phyloP scores from a whole-genome alignment of 192 early-diverging fungal species.

The Haplosporangium gracile region DNA sequence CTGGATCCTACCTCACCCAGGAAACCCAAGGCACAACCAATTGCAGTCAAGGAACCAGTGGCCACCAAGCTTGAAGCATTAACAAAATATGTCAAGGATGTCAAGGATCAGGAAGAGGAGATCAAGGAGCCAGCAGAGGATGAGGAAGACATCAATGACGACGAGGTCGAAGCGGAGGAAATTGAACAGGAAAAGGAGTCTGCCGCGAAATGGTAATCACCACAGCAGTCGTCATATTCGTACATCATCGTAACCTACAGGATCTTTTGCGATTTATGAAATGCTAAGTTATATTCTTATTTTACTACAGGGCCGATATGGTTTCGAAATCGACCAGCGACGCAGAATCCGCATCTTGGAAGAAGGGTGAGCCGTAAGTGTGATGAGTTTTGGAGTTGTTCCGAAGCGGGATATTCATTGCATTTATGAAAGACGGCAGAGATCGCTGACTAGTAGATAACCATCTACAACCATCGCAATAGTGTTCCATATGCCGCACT shows the following conservation, averaged over 20 bases:
- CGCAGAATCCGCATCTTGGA: slow-evolving; percentile 54
- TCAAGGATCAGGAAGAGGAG: slow-evolving; percentile 8
- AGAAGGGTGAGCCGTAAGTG: slow-evolving; percentile 62
- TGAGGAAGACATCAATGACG: slow-evolving; percentile 7
- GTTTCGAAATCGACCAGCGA: slow-evolving; percentile 32
- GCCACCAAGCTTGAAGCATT: neutral
- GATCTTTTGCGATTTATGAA: neutral
- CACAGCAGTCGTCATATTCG: neutral
- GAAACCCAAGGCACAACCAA: slow-evolving; percentile 14
- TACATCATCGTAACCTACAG: neutral
- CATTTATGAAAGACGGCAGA: neutral
- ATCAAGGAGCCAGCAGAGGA: neutral
- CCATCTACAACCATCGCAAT: slow-evolving; percentile 1
- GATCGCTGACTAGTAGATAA: neutral
- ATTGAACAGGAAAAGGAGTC: slow-evolving; percentile 53
- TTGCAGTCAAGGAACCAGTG: neutral
- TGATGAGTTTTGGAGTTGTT: neutral
- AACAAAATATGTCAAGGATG: neutral
- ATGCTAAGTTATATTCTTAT: neutral
- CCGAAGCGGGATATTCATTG: neutral
- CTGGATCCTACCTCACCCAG: slow-evolving; percentile 31
- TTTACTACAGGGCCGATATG: slow-evolving; percentile 38
- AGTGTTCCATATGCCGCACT: slow-evolving; percentile 87
- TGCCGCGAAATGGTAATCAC: slow-evolving; percentile 34
- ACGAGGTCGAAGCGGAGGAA: slow-evolving; percentile 20